phyloP scores from a whole-genome alignment of 306 rosid genomes.

The Vigna radiata region DNA sequence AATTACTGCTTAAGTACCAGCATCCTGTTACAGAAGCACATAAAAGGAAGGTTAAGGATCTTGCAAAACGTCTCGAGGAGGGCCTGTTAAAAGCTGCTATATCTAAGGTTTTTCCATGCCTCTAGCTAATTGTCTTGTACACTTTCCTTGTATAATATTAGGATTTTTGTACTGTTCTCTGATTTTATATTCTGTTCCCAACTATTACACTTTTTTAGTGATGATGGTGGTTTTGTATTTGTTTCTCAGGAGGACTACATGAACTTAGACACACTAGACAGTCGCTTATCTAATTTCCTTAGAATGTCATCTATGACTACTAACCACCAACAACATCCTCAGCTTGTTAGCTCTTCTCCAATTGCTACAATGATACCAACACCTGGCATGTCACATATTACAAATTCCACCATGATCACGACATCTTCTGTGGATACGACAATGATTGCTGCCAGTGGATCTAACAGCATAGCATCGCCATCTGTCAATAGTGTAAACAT shows the following conservation, averaged over 20 bases:
- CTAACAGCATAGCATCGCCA: constrained; percentile 57
- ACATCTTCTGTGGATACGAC: constrained; percentile 72
- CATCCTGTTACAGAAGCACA: constrained; percentile 52
- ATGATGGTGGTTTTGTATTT: constrained; percentile 44
- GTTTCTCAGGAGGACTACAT: constrained; percentile 79
- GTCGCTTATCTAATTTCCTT: constrained; percentile 62
- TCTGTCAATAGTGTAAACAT: constrained; percentile 72
- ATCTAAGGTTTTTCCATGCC: constrained; percentile 61
- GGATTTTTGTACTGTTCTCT: not conserved
- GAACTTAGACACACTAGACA: constrained; percentile 80
- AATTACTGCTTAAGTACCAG: constrained; percentile 50
- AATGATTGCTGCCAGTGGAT: constrained; percentile 60
- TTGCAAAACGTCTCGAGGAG: constrained; percentile 88
- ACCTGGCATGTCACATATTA: constrained; percentile 82
- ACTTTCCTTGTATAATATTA: not conserved
- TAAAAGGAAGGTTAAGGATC: constrained; percentile 57
- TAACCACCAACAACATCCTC: constrained; percentile 73
- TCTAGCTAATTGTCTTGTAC: constrained; percentile 20
- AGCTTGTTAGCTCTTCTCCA: constrained; percentile 70
- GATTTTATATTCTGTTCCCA: not conserved
- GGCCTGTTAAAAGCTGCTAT: constrained; percentile 65
- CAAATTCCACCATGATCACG: constrained; percentile 73
- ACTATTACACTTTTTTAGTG: not conserved
- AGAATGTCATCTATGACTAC: constrained; percentile 52
- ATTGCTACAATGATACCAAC: constrained; percentile 93